Conservation (phyloP, 2,329 filamentous ascomycete species). For the Nannizzia gypsea region DNA sequence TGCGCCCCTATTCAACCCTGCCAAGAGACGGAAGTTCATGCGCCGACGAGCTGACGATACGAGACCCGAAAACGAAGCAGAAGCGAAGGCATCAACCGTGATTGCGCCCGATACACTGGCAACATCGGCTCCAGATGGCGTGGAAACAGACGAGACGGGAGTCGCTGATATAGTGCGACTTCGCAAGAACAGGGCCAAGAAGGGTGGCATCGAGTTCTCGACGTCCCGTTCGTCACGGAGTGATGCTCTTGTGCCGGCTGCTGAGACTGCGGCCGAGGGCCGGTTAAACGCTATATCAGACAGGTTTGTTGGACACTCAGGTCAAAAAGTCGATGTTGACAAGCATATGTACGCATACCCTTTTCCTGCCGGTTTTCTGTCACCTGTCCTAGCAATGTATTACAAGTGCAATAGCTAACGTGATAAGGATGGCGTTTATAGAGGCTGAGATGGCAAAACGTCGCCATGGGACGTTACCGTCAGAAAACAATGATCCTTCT, state of each 20-base stretch:
- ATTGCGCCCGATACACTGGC: neutral
- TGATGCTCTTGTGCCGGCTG: conserved; percentile 18
- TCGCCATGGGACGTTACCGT: conserved; percentile 7
- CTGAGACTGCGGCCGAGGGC: conserved; percentile 26
- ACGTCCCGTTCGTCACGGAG: conserved; percentile 18
- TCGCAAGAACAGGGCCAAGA: conserved; percentile 29
- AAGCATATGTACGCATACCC: conserved; percentile 49
- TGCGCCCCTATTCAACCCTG: conserved; percentile 35
- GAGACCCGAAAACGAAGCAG: conserved; percentile 6
- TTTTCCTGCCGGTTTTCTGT: neutral
- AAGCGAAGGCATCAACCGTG: conserved; percentile 9
- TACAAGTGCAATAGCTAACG: conserved; percentile 39
- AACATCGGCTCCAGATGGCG: conserved; percentile 4
- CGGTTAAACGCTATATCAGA: conserved; percentile 33
- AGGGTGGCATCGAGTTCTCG: conserved; percentile 38
- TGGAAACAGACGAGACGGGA: conserved; percentile 14
- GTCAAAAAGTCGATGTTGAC: conserved; percentile 46
- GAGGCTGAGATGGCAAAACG: conserved; percentile 52
- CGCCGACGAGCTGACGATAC: conserved; percentile 29
- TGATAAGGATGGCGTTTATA: conserved; percentile 56
- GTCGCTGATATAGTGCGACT: conserved; percentile 27
- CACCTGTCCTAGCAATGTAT: neutral
- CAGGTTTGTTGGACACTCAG: conserved; percentile 49
- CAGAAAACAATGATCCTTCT: conserved; percentile 9
- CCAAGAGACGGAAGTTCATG: conserved; percentile 41